Percentiles rank a stretch among this genome's conserved stretches.
Conservation (phyloP, 176 grass and related monocot species). For the Aegilops bicornis region DNA sequence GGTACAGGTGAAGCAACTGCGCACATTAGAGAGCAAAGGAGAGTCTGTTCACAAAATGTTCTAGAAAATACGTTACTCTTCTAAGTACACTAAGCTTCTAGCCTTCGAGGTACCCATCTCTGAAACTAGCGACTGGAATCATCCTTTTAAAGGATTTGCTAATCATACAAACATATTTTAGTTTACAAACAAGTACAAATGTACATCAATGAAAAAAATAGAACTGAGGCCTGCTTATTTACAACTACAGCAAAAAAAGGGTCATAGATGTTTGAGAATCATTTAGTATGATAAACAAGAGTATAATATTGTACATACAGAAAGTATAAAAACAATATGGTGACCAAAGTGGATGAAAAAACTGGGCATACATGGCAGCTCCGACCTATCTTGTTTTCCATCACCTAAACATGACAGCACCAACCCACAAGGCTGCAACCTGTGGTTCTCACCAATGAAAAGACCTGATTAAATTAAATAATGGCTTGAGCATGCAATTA, state of each 20-base stretch:
- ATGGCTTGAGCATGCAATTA: background rate
- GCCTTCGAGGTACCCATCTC: too few relatives aligned
- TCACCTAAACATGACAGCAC: slow-evolving; percentile 6
- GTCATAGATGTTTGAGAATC: background rate
- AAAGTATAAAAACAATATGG: background rate
- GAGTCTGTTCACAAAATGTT: slow-evolving; percentile 24
- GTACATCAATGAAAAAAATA: background rate
- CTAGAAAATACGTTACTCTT: slow-evolving; percentile 5
- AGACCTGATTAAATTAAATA: background rate
- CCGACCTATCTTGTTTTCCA: background rate
- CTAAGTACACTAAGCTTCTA: background rate
- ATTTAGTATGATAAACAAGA: background rate
- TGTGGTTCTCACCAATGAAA: background rate
- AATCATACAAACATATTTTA: background rate
- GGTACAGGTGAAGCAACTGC: background rate
- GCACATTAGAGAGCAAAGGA: slow-evolving; percentile 11
- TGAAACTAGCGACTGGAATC: background rate
- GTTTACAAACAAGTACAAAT: background rate
- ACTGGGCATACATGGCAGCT: background rate
- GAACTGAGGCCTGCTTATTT: background rate
- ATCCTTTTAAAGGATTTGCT: background rate
- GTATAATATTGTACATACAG: background rate
- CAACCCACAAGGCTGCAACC: background rate
- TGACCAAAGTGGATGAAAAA: background rate
- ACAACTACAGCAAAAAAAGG: background rate